Percentiles rank a stretch among this genome's conserved stretches.
phyloP scores from a whole-genome alignment of 345 rosid genomes.

The Eucalyptus cloeziana region DNA sequence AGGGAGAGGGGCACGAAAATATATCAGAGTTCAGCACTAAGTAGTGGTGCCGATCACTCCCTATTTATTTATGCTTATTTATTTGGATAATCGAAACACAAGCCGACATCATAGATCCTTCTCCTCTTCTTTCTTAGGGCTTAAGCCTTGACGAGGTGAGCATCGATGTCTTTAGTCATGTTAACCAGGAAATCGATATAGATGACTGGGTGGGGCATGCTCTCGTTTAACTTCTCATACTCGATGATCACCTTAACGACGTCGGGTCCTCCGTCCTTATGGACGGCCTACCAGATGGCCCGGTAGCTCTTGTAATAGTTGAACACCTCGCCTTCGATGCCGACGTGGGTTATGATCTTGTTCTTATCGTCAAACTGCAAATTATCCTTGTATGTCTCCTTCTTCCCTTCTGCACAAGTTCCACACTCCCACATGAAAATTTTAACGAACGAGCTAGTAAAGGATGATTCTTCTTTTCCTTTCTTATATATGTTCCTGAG shows the following conservation, averaged over 20 bases:
- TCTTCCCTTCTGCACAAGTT: background rate
- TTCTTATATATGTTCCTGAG: background rate
- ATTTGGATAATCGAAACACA: background rate
- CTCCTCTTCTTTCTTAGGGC: background rate
- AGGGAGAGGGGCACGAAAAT: background rate
- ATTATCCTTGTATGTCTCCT: background rate
- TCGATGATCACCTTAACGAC: background rate
- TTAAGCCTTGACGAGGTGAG: background rate
- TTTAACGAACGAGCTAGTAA: background rate
- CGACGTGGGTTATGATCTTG: background rate
- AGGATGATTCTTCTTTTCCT: background rate
- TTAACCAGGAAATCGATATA: background rate
- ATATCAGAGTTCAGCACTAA: background rate
- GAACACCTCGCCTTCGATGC: background rate
- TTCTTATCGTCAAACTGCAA: background rate
- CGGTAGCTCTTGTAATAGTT: background rate
- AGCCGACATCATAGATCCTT: background rate
- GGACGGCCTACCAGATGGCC: background rate
- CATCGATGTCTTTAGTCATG: background rate
- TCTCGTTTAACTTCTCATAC: constrained; percentile 7
- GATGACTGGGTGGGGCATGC: background rate
- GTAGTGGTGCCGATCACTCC: background rate
- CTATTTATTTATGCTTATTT: background rate
- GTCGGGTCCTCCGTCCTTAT: background rate
- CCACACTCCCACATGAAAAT: background rate